Evolutionary conservation across 2,329 filamentous ascomycete genomes (phyloP), one percentile per base, ranked within the genome.

Genomic region (Amesomyces nigricolor): DNA sequence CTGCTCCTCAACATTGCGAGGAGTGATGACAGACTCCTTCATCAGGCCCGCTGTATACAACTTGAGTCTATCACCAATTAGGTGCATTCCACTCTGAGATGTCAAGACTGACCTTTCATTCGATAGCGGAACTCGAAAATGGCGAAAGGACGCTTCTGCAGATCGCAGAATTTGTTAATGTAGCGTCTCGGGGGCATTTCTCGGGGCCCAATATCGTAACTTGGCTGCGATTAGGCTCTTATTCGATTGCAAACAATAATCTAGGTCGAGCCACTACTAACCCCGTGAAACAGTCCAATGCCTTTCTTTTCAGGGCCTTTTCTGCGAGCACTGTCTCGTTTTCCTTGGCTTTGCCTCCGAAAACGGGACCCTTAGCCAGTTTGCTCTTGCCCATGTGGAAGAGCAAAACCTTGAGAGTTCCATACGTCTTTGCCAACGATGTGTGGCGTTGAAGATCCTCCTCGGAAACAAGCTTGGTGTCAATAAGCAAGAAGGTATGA

Each of bases 61-160:
- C 26, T 37, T n/a, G 14, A 19, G 17, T 19, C 17, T 2, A 19
- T 19, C 17, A 19, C 17, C 17, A 19, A 19, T 19, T 3, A 19
- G 3, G 17, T 19, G 17, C 17, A 19, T 19, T 19, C 17, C 17
- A 19, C 17, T 19, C 2, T 19, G 17, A 19, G 17, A 19, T 19
- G 17, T 19, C 17, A 3, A 19, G 2, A 44, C 53, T 47, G 4
- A 57, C 58, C 43, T 40, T n/a, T 54, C 2, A 44, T 46, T n/a
- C 51, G 52, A 37, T 60, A 60, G 1, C 37, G 47, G 22, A 60
- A 60, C 22, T 58, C 51, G 30, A 60, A 55, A 8, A 58, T 30
- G 1, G 54, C 58, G n/a, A 55, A 60, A 6, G 58, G 54, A 1
- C 54, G 54, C 3, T 17, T 47, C 49, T 38, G 16, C 3, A 11